Evolutionary conservation across 108 stramenopile genomes (phyloP).

Genomic region (Skeletonema tropicum): DNA sequence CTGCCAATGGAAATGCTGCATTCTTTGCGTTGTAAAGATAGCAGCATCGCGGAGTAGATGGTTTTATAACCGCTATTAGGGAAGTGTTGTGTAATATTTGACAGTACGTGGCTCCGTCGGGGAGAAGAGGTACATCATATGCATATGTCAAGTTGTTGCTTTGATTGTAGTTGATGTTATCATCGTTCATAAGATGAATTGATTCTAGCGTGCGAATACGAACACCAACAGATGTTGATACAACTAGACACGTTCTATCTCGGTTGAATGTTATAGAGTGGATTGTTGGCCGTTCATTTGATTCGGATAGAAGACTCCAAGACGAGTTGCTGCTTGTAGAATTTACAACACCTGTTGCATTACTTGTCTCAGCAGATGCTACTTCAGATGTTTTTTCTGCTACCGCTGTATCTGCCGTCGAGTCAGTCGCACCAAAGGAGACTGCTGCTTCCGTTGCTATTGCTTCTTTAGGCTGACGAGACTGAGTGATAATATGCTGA

Average conservation of each 20-base stretch:
- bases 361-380: not conserved
- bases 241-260: conserved; percentile 42
- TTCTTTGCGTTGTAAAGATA: conserved; percentile 42
- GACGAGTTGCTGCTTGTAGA: conserved; percentile 18
- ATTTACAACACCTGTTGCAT: not conserved
- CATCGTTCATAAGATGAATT: conserved; percentile 6
- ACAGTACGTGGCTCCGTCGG: conserved; percentile 42
- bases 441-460: not conserved
- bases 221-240: conserved; percentile 46
- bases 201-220: conserved; percentile 42
- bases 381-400: not conserved
- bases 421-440: not conserved
- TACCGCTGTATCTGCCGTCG: not conserved
- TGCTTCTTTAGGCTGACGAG: not conserved
- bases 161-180: conserved; percentile 4
- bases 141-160: conserved; percentile 34
- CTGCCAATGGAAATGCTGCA: conserved; percentile 24
- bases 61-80: conserved; percentile 28
- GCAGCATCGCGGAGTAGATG: conserved; percentile 39
- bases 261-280: conserved; percentile 45
- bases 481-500: not conserved
- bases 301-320: conserved; percentile 18
- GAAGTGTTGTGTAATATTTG: conserved; percentile 38
- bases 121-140: conserved; percentile 27
- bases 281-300: conserved; percentile 25